Percentiles rank a stretch among this genome's conserved stretches.
Evolutionary conservation across 768 basidiomycete genomes (phyloP).

Genomic region (Erythrobasidium yunnanense): DNA sequence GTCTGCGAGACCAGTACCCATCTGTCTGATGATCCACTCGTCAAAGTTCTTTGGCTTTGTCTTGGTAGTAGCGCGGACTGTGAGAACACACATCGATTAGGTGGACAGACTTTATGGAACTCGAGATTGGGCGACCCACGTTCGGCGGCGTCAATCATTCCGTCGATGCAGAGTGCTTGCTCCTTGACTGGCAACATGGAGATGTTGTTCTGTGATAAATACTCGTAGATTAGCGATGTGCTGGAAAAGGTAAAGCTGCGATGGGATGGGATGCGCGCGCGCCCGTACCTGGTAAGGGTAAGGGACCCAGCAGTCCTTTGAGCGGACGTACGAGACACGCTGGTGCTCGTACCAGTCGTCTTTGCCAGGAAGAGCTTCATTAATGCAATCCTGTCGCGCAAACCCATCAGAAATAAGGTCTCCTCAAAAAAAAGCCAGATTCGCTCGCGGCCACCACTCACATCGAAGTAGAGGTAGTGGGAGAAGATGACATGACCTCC

Average conservation of each 20-base stretch:
- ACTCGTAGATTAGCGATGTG: background rate
- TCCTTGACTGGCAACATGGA: conserved; percentile 42
- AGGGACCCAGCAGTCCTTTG: conserved; percentile 42
- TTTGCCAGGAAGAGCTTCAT: conserved; percentile 42
- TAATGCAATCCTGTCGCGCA: conserved; percentile 31
- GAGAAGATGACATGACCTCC: conserved; percentile 45
- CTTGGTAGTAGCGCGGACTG: conserved; percentile 36
- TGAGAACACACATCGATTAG: background rate
- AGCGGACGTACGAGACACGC: conserved; percentile 43
- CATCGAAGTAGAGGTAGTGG: conserved; percentile 44
- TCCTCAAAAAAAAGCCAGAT: background rate
- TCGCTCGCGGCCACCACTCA: conserved; percentile 31
- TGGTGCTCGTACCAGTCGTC: conserved; percentile 44
- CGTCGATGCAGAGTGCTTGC: conserved; percentile 43
- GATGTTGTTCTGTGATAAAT: conserved; percentile 43
- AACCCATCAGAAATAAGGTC: background rate
- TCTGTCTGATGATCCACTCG: conserved; percentile 43
- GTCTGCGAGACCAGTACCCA: conserved; percentile 43
- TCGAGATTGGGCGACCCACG: conserved; percentile 11
- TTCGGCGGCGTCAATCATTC: conserved; percentile 42
- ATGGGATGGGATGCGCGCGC: background rate
- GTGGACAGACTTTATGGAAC: no score
- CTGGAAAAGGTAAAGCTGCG: background rate
- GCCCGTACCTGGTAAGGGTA: conserved; percentile 38
- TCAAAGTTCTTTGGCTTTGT: conserved; percentile 43